Evolutionary conservation across 2,329 filamentous ascomycete genomes (phyloP), one percentile per base, ranked within the genome.

Genomic region (Colletotrichum sp.): DNA sequence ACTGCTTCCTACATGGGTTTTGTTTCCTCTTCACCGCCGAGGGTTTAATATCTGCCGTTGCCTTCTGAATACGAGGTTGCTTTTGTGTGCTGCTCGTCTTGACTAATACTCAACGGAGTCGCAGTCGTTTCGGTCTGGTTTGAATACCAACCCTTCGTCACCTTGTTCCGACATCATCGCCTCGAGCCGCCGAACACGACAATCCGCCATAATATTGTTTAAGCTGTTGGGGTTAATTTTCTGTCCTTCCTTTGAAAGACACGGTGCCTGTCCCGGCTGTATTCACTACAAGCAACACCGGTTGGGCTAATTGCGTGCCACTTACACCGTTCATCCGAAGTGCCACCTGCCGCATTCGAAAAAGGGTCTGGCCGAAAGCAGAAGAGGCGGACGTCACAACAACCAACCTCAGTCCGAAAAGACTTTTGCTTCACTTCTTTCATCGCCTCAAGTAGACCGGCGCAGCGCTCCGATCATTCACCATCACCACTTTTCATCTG

Each of bases 331-430:
- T 71, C 71, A 39, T 71, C 66, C 49, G 25, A 29, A 61, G 29
- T 39, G 66, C 59, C 22, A 29, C 55, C 55, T 57, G 59, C 74
- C 74, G 74, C 70, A 74, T 76, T 65, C 71, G 74, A 74, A 29
- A 30, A 39, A 72, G 13, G 25, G 25, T 49, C 25, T 69, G 27
- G 19, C 22, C 61, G 29, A 61, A 69, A 27, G 64, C 65, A 69
- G 64, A 62, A 30, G 22, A 65, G 7, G 34, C 11, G 64, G 36
- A 74, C 65, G 29, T 69, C 65, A 73, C 44, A 49, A 59, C 39
- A 52, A 57, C 27, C 57, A 22, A 68, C 29, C 59, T 62, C 29
- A 63, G 34, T 22, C 34, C 16, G 29, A 64, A 69, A 19, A 27
- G 25, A 22, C 1, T 19, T 36, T 49, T 36, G 13, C 12, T 13